Evolutionary conservation across 169 alveolate genomes (phyloP).

Genomic region (Besnoitia besnoiti): DNA sequence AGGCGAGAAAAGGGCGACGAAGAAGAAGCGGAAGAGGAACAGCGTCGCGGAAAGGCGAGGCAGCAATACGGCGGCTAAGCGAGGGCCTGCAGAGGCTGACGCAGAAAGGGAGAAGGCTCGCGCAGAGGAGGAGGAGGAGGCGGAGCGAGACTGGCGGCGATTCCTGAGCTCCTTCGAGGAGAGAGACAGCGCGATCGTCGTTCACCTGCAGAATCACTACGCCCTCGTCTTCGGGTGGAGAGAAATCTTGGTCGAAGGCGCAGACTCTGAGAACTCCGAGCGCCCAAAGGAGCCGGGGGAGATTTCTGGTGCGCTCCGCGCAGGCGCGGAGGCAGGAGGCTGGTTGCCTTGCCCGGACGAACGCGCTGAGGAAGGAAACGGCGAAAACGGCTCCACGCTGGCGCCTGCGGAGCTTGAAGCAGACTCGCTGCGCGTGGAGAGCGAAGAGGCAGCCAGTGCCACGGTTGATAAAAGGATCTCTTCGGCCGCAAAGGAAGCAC

Average conservation of each 20-base stretch:
- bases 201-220: constrained; percentile 23
- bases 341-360: no score
- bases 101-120: neutral
- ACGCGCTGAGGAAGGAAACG: no score
- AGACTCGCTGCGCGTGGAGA: no score
- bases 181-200: neutral
- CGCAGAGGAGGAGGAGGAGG: neutral
- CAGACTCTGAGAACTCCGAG: neutral
- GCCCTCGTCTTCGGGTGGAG: constrained; percentile 40
- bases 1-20: neutral
- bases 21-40: neutral
- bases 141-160: neutral
- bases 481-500: no score
- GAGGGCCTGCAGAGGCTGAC: neutral
- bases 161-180: neutral
- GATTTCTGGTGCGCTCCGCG: no score
- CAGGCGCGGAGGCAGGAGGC: no score
- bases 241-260: neutral
- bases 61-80: neutral
- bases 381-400: no score
- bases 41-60: neutral
- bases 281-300: no score
- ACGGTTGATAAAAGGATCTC: no score
- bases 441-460: no score
- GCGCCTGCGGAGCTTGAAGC: no score